These are phyloP conservation scores for Naematelia encephala DNA, from an alignment of 768 basidiomycete genomes.

Conservation along the genomic window DNA sequence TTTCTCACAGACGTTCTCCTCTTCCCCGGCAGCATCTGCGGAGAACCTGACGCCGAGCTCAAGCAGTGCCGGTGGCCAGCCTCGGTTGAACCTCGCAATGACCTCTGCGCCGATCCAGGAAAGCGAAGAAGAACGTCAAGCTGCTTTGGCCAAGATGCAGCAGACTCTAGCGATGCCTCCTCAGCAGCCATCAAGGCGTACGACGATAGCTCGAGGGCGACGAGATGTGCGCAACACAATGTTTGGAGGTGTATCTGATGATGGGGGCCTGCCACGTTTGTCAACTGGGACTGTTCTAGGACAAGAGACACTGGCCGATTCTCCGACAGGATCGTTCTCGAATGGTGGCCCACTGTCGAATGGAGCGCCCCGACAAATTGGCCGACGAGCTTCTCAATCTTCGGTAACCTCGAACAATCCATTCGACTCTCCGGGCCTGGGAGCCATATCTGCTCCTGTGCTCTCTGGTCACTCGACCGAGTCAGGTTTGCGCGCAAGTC, in stretches of 20 bases:
- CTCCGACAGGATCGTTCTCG: neutral
- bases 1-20: slow-evolving; percentile 26
- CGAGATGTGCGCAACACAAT: slow-evolving; percentile 53
- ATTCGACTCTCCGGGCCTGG: slow-evolving; percentile 39
- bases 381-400: slow-evolving; percentile 30
- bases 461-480: slow-evolving; percentile 11
- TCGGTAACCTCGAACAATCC: slow-evolving; percentile 42
- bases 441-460: slow-evolving; percentile 6
- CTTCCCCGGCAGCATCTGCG: slow-evolving; percentile 26
- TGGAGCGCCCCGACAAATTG: slow-evolving; percentile 10
- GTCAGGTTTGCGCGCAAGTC: slow-evolving; percentile 48
- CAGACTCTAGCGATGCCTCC: slow-evolving; percentile 48
- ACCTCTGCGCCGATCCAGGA: slow-evolving; percentile 49
- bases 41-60: slow-evolving; percentile 24
- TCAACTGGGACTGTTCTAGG: neutral
- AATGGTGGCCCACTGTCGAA: slow-evolving; percentile 2
- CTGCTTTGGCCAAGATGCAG: slow-evolving; percentile 49
- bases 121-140: slow-evolving; percentile 48
- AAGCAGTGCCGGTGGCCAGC: slow-evolving; percentile 16
- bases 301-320: neutral
- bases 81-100: slow-evolving; percentile 44
- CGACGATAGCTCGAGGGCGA: slow-evolving; percentile 49
- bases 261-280: neutral
- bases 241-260: slow-evolving; percentile 25
- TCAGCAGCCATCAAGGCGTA: slow-evolving; percentile 30